Conservation (phyloP, 2,329 filamentous ascomycete species). For the Cladosporium colombiae region DNA sequence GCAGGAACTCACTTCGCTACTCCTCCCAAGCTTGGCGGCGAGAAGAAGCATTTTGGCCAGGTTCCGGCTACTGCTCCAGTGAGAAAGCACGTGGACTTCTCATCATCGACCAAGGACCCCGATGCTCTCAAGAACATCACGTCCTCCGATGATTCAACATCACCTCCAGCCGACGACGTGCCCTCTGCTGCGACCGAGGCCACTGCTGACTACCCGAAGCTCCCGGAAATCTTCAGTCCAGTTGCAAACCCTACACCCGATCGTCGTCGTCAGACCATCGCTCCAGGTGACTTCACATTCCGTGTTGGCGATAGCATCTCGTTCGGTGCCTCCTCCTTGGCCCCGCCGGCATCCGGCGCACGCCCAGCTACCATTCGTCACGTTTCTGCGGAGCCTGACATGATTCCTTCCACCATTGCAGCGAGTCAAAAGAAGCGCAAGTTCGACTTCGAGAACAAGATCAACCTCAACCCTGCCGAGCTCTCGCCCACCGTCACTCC, state of each 20-base stretch:
- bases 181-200: slow-evolving; percentile 21
- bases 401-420: slow-evolving; percentile 39
- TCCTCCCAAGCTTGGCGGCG: slow-evolving; percentile 35
- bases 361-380: slow-evolving; percentile 44
- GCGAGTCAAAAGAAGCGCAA: slow-evolving; percentile 49
- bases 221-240: slow-evolving; percentile 22
- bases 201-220: slow-evolving; percentile 24
- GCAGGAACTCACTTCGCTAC: slow-evolving; percentile 59
- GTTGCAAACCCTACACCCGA: slow-evolving; percentile 36
- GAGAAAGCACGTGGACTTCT: slow-evolving; percentile 82
- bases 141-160: slow-evolving; percentile 30
- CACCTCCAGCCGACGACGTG: background rate
- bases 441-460: slow-evolving; percentile 40
- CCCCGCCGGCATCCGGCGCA: slow-evolving; percentile 33
- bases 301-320: slow-evolving; percentile 47
- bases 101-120: slow-evolving; percentile 55
- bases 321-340: slow-evolving; percentile 42
- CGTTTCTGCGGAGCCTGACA: slow-evolving; percentile 41
- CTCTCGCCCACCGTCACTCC: slow-evolving; percentile 8
- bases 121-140: slow-evolving; percentile 22
- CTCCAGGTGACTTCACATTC: slow-evolving; percentile 51
- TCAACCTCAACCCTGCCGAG: slow-evolving; percentile 31
- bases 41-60: slow-evolving; percentile 32
- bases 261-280: slow-evolving; percentile 39
- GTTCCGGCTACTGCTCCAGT: slow-evolving; percentile 66